Evolutionary conservation across 805 yeast genomes (phyloP), one percentile per base, ranked within the genome.

Genomic region (Candida ortonii): DNA sequence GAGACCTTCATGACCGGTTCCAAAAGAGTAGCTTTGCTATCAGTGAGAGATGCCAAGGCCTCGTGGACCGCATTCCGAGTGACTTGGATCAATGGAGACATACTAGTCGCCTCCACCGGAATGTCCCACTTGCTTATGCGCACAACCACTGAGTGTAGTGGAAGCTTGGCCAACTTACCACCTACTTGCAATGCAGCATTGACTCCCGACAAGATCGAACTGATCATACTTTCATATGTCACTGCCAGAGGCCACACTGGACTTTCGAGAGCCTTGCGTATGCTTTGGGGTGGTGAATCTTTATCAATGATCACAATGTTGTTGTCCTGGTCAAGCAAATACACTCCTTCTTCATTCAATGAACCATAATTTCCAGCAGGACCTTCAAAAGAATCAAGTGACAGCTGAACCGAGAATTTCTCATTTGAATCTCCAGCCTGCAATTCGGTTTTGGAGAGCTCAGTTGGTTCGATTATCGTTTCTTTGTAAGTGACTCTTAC

Each of bases 401-500:
- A 56, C 46, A 54, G 47, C 28, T 30, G 52, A 47, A 43, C 51
- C 5, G 45, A 36, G 34, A 55, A 41, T 33, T 49, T 47, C 3
- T 53, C 54, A 4, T 28, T 28, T 24, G 39, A 14, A 34, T 51
- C 39, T 40, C 47, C 31, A 34, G 46, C 33, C 5, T 28, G 29
- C 14, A 25, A 24, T 7, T 29, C n/a, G 6, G 42, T 33, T 18
- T 55, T 54, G 5, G 57, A 55, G 14, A 47, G 38, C 9, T 36
- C 37, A 6, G 61, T 51, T 1, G 53, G 46, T 3, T 47, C 35
- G 16, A 55, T 53, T 8, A 63, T 41, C 0, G 86, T 74, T 58
- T 93, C 98, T 53, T 85, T 87, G 58, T 84, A 90, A 0, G 97
- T 84, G 5, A 93, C 96, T 65, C 79, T 85, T 14, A 93, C 85